Conservation (phyloP, 202 grass and related monocot species). For the Carex sylvatica region DNA sequence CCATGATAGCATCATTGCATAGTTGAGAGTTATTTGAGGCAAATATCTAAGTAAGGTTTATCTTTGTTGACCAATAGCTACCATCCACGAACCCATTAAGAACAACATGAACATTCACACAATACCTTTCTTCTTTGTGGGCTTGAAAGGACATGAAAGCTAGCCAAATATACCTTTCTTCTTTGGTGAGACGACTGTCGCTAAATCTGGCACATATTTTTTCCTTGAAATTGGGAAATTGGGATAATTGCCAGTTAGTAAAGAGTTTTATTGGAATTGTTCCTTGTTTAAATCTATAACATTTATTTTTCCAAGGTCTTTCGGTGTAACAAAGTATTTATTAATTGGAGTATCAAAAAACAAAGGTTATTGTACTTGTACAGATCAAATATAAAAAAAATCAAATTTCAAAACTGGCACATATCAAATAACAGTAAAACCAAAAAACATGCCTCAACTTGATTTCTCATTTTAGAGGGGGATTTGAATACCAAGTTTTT, state of each 20-base stretch:
- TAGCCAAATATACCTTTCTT: conserved; percentile 94
- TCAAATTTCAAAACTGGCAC: too few relatives aligned
- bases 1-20: background rate
- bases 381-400: too few relatives aligned
- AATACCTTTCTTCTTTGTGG: conserved; percentile 29
- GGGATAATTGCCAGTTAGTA: conserved; percentile 31
- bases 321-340: too few relatives aligned
- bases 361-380: too few relatives aligned
- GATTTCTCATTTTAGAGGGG: too few relatives aligned
- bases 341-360: too few relatives aligned
- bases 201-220: conserved; percentile 75
- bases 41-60: conserved; percentile 9
- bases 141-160: conserved; percentile 93
- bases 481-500: too few relatives aligned
- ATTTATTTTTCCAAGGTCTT: background rate
- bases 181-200: conserved; percentile 81
- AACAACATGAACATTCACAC: conserved; percentile 11
- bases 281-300: background rate
- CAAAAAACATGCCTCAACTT: too few relatives aligned
- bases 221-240: conserved; percentile 63
- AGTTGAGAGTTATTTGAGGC: conserved; percentile 1
- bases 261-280: background rate
- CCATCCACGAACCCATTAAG: background rate
- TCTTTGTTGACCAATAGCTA: background rate
- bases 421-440: too few relatives aligned